phyloP scores from a whole-genome alignment of 768 basidiomycete genomes.

The Daedaleopsis sinensis region DNA sequence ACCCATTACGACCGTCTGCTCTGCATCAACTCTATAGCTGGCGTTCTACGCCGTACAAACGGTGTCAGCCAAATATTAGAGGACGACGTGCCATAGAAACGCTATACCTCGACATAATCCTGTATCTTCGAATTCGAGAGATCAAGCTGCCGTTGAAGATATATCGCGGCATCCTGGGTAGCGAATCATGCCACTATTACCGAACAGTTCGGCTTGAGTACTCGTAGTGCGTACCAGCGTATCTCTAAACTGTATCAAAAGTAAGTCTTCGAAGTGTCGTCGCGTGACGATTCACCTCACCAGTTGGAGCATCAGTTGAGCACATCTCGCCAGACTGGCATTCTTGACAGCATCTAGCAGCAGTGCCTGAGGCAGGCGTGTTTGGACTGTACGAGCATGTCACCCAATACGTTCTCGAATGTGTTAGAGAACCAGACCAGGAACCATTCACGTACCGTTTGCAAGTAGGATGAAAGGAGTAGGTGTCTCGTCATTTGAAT shows the following conservation, averaged over 20 bases:
- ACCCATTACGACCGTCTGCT: constrained; percentile 46
- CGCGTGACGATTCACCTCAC: constrained; percentile 24
- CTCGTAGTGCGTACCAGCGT: constrained; percentile 32
- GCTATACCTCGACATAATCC: constrained; percentile 48
- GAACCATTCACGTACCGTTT: constrained; percentile 37
- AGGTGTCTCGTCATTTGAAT: constrained; percentile 45
- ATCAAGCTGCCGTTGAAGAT: constrained; percentile 45
- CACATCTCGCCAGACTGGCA: constrained; percentile 41
- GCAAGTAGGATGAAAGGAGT: constrained; percentile 57
- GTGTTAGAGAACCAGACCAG: too few species aligned
- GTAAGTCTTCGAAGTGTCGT: background rate
- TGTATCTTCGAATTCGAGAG: constrained; percentile 44
- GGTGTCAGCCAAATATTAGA: background rate
- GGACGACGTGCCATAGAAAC: background rate
- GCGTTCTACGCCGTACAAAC: constrained; percentile 36
- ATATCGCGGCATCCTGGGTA: constrained; percentile 46
- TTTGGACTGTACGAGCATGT: constrained; percentile 38
- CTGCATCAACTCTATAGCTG: constrained; percentile 43
- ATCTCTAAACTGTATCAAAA: constrained; percentile 41
- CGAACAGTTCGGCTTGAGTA: background rate
- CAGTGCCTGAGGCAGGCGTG: constrained; percentile 43
- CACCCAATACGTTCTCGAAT: too few species aligned
- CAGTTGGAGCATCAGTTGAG: constrained; percentile 37
- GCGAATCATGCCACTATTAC: background rate
- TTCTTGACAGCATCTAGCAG: constrained; percentile 40